These are phyloP conservation scores for Cladosporium sp. DNA, from an alignment of 2,329 filamentous ascomycete species.

Conservation along the genomic window DNA sequence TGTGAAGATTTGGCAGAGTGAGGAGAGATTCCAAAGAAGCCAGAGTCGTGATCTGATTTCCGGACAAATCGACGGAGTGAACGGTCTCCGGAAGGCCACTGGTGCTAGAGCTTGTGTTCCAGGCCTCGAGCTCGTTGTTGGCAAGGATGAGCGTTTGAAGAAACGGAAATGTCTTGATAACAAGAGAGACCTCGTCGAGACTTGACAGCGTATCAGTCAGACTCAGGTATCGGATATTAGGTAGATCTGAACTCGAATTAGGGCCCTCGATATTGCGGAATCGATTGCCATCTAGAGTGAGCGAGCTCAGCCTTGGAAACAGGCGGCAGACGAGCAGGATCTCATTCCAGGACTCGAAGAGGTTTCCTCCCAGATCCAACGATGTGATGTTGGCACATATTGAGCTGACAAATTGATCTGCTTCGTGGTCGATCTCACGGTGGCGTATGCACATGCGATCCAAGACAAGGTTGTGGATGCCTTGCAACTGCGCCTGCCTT, in stretches of 20 bases:
- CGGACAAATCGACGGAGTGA: slow-evolving; percentile 64
- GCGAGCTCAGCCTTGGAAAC: slow-evolving; percentile 56
- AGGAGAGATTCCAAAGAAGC: slow-evolving; percentile 56
- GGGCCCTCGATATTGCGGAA: slow-evolving; percentile 35
- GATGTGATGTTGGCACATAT: slow-evolving; percentile 61
- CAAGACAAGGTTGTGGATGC: slow-evolving; percentile 75
- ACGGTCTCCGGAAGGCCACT: slow-evolving; percentile 48
- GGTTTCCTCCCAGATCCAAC: slow-evolving; percentile 79
- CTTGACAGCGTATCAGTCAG: slow-evolving; percentile 46
- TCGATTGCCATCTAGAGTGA: slow-evolving; percentile 59
- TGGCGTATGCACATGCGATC: slow-evolving; percentile 65
- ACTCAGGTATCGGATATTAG: slow-evolving; percentile 31
- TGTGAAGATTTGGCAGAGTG: slow-evolving; percentile 49
- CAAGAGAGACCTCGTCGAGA: slow-evolving; percentile 35
- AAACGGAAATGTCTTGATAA: slow-evolving; percentile 51
- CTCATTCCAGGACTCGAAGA: slow-evolving; percentile 65
- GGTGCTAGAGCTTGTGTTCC: slow-evolving; percentile 21
- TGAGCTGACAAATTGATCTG: slow-evolving; percentile 47
- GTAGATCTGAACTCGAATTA: not conserved
- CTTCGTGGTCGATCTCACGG: slow-evolving; percentile 15
- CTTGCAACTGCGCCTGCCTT: slow-evolving; percentile 71
- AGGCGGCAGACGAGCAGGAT: slow-evolving; percentile 68
- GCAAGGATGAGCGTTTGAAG: slow-evolving; percentile 49
- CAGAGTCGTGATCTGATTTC: slow-evolving; percentile 63
- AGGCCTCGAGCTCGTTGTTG: slow-evolving; percentile 35